phyloP scores from a whole-genome alignment of 2,329 filamentous ascomycete species.

The Nemania abortiva region DNA sequence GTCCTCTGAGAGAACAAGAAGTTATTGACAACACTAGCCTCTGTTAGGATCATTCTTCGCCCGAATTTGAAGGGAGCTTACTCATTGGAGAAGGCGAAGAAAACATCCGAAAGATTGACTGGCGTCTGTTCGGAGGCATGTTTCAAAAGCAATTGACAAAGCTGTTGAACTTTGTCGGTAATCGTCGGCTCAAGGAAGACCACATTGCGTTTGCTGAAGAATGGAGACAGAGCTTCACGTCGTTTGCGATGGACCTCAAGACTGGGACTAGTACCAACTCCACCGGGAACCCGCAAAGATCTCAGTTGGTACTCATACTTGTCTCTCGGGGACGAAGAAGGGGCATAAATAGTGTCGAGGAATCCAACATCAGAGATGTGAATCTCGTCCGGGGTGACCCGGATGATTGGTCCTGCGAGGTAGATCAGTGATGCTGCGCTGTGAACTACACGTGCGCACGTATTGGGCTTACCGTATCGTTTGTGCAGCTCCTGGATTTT shows the following conservation, averaged over 20 bases:
- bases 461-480: constrained; percentile 51
- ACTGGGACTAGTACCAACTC: constrained; percentile 47
- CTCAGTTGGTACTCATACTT: constrained; percentile 47
- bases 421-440: constrained; percentile 38
- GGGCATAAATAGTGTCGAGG: constrained; percentile 48
- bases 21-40: constrained; percentile 46
- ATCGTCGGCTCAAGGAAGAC: constrained; percentile 41
- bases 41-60: constrained; percentile 43
- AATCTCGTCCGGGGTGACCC: constrained; percentile 47
- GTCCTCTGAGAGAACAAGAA: constrained; percentile 45
- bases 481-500: constrained; percentile 52
- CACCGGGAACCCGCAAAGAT: constrained; percentile 45
- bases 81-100: constrained; percentile 45
- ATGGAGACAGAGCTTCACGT: constrained; percentile 42
- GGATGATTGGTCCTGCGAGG: constrained; percentile 47
- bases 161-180: constrained; percentile 42
- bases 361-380: constrained; percentile 47
- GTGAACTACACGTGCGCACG: constrained; percentile 38
- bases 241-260: constrained; percentile 44
- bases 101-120: constrained; percentile 45
- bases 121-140: constrained; percentile 41
- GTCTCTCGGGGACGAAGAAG: constrained; percentile 43
- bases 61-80: constrained; percentile 42
- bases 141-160: constrained; percentile 42
- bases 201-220: constrained; percentile 43